Evolutionary conservation across 1,284 basidiomycete species (phyloP).

Genomic region (Cutaneotrichosporon curvatum): DNA sequence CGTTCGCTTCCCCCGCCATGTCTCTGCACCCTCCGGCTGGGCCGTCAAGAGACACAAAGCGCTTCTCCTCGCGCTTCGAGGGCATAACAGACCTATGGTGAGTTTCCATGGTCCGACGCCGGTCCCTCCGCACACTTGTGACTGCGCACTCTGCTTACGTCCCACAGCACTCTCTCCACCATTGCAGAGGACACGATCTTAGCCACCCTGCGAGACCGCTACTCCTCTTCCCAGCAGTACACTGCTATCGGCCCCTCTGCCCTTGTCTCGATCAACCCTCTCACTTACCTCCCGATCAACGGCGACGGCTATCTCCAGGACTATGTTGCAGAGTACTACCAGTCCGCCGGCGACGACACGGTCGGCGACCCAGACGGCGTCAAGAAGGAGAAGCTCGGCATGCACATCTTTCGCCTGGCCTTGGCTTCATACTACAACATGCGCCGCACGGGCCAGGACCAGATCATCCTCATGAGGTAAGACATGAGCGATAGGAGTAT

Average conservation of each 20-base stretch:
- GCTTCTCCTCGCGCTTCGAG: slow-evolving; percentile 30
- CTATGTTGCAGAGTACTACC: slow-evolving; percentile 68
- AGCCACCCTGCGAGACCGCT: slow-evolving; percentile 74
- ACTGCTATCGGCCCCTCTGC: slow-evolving; percentile 63
- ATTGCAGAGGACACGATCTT: slow-evolving; percentile 45
- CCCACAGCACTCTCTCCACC: slow-evolving; percentile 29
- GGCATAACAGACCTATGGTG: slow-evolving; percentile 35
- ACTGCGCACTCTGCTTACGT: slow-evolving; percentile 3
- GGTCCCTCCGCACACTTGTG: slow-evolving; percentile 1
- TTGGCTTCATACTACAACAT: slow-evolving; percentile 95
- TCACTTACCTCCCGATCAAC: slow-evolving; percentile 73
- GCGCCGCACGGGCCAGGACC: slow-evolving; percentile 86
- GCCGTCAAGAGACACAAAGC: slow-evolving; percentile 6
- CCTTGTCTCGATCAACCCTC: slow-evolving; percentile 77
- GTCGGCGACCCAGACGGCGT: slow-evolving; percentile 18
- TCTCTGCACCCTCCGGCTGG: slow-evolving; percentile 9
- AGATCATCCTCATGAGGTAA: slow-evolving; percentile 75
- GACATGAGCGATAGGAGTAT: neutral
- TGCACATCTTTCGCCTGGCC: slow-evolving; percentile 82
- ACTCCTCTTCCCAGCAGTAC: slow-evolving; percentile 75
- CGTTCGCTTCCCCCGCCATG: slow-evolving; percentile 4
- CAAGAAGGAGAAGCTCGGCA: slow-evolving; percentile 50
- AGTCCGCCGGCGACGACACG: slow-evolving; percentile 50
- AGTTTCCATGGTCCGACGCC: slow-evolving; percentile 4
- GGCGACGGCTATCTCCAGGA: slow-evolving; percentile 73